Conservation (phyloP, 768 basidiomycete species). For the Mycena polygramma region DNA sequence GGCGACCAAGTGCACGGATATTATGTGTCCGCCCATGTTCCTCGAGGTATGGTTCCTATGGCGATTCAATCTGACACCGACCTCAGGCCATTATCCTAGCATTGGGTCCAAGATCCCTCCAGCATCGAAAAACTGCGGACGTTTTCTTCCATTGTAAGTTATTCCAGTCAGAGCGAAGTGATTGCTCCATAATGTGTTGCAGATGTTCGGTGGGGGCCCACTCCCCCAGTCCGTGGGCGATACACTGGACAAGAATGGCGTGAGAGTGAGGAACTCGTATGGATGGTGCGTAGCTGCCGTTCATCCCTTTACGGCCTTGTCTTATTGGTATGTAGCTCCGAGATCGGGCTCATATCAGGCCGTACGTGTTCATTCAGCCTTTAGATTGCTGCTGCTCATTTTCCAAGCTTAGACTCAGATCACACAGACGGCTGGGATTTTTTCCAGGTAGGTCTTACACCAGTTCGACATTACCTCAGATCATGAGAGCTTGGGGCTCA, state of each 20-base stretch:
- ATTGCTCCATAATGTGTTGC: not conserved
- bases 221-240: constrained; percentile 10
- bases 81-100: not conserved
- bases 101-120: constrained; percentile 3
- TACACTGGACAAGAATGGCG: constrained; percentile 2
- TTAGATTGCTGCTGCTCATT: not conserved
- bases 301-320: not conserved
- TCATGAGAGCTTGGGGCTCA: not conserved
- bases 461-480: not conserved
- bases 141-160: constrained; percentile 2
- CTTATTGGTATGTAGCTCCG: not conserved
- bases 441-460: constrained; percentile 5
- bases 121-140: constrained; percentile 13
- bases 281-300: constrained; percentile 4
- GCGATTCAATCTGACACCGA: not conserved
- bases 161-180: not conserved
- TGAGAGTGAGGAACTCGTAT: not conserved
- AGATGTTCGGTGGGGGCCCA: constrained; percentile 12
- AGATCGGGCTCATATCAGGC: constrained; percentile 2
- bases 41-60: constrained; percentile 15
- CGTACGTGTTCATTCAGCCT: not conserved
- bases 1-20: constrained; percentile 14
- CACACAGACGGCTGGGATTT: constrained; percentile 2
- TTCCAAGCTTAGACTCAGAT: not conserved
- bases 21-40: constrained; percentile 19